These are phyloP conservation scores for Capronia epimyces DNA, from an alignment of 2,329 filamentous ascomycete genomes.

Conservation along the genomic window DNA sequence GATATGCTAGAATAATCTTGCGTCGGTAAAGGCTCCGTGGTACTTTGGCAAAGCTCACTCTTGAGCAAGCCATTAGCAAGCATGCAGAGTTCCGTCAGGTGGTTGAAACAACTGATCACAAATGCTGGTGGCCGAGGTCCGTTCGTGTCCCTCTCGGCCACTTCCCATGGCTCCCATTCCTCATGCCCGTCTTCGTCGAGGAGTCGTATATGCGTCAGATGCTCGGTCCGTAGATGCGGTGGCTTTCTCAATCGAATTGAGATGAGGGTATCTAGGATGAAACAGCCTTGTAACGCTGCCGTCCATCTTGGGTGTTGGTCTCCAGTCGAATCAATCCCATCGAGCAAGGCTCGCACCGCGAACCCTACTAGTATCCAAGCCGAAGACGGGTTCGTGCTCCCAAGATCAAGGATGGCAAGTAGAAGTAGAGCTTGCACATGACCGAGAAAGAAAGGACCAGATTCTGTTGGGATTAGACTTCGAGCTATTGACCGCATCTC, in stretches of 20 bases:
- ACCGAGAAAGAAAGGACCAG: conserved; percentile 37
- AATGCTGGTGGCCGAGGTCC: conserved; percentile 38
- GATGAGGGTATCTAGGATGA: conserved; percentile 50
- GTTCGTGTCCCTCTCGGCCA: conserved; percentile 36
- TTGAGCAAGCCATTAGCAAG: conserved; percentile 16
- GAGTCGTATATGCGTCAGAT: conserved; percentile 38
- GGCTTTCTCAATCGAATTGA: conserved; percentile 44
- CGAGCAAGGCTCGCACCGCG: conserved; percentile 46
- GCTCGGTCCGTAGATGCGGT: conserved; percentile 40
- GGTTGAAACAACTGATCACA: conserved; percentile 51
- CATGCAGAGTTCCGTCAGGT: conserved; percentile 38
- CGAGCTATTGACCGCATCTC: conserved; percentile 29
- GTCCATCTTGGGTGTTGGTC: conserved; percentile 32
- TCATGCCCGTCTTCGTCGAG: conserved; percentile 63
- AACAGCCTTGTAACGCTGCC: conserved; percentile 48
- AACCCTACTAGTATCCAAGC: conserved; percentile 52
- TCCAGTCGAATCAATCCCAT: conserved; percentile 30
- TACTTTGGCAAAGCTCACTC: background rate
- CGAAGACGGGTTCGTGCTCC: conserved; percentile 42
- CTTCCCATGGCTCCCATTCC: conserved; percentile 69
- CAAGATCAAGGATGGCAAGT: conserved; percentile 48
- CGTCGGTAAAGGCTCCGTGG: background rate
- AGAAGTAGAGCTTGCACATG: conserved; percentile 43
- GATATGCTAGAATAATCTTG: background rate
- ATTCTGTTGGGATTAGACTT: conserved; percentile 36